These are phyloP conservation scores for Chaetoceros tenuissimus DNA, from an alignment of 108 stramenopile species.

Conservation along the genomic window DNA sequence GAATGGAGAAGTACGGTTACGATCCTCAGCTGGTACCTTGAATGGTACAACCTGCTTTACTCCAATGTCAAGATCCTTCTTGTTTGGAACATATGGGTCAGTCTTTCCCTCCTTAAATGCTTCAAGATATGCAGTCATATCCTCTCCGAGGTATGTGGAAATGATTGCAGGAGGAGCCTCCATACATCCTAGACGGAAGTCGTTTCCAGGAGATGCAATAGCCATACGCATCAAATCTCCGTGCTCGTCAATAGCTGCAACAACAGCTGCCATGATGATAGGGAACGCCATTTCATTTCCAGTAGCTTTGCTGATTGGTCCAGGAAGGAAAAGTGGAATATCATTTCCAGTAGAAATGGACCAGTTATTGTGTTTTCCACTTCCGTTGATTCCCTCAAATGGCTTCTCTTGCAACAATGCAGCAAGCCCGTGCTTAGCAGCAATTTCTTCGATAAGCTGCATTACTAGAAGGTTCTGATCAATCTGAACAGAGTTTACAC, in stretches of 20 bases:
- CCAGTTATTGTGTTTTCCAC: conserved; percentile 98
- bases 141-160: conserved; percentile 89
- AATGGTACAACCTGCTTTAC: conserved; percentile 71
- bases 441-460: conserved; percentile 93
- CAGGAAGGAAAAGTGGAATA: conserved; percentile 71
- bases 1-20: conserved; percentile 95
- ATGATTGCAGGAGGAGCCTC: conserved; percentile 95
- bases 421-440: conserved; percentile 83
- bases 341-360: conserved; percentile 82
- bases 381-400: conserved; percentile 91
- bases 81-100: conserved; percentile 55
- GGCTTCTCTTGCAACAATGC: conserved; percentile 97
- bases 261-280: conserved; percentile 87
- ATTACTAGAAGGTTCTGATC: conserved; percentile 95
- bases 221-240: conserved; percentile 93
- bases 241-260: conserved; percentile 87
- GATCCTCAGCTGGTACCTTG: conserved; percentile 90
- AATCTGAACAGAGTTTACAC: conserved; percentile 82
- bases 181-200: conserved; percentile 94
- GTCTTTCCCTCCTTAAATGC: conserved; percentile 69
- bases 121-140: conserved; percentile 81
- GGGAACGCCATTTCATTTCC: conserved; percentile 77
- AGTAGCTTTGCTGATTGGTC: conserved; percentile 45
- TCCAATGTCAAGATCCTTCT: conserved; percentile 76
- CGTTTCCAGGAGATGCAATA: conserved; percentile 90